phyloP scores from a whole-genome alignment of 768 basidiomycete species.

The Paxillus involutus region DNA sequence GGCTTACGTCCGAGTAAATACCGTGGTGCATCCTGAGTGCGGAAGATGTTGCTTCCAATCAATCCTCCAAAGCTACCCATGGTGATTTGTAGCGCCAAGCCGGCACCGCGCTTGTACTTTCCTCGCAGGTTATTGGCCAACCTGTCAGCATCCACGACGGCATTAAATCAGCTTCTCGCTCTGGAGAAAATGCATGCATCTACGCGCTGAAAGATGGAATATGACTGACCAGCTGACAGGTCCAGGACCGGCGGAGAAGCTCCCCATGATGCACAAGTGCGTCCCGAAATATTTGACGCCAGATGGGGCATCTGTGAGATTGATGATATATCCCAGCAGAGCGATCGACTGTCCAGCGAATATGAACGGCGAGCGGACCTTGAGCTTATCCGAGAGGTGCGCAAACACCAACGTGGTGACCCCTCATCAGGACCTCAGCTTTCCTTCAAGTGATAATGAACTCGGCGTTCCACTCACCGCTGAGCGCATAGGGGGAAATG shows the following conservation, averaged over 20 bases:
- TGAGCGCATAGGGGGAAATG: constrained; percentile 65
- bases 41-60: constrained; percentile 64
- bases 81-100: constrained; percentile 56
- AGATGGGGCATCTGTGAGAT: constrained; percentile 50
- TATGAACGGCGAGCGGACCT: constrained; percentile 60
- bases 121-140: constrained; percentile 53
- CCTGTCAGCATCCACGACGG: constrained; percentile 37
- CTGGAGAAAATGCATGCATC: too few species aligned
- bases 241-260: constrained; percentile 56
- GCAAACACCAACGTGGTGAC: constrained; percentile 52
- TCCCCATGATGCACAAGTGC: constrained; percentile 66
- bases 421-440: constrained; percentile 34
- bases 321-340: constrained; percentile 61
- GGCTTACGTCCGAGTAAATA: constrained; percentile 65
- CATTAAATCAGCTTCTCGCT: neutral
- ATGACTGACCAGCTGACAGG: constrained; percentile 55
- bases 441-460: neutral
- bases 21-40: constrained; percentile 56
- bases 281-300: constrained; percentile 74
- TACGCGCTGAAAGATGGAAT: neutral
- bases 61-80: constrained; percentile 65
- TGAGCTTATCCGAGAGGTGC: constrained; percentile 55
- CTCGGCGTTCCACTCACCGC: constrained; percentile 41
- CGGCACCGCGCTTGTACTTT: constrained; percentile 68
- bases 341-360: constrained; percentile 48